These are phyloP conservation scores for Tolypocladium pustulatum DNA, from an alignment of 2,329 filamentous ascomycete genomes.

Conservation along the genomic window DNA sequence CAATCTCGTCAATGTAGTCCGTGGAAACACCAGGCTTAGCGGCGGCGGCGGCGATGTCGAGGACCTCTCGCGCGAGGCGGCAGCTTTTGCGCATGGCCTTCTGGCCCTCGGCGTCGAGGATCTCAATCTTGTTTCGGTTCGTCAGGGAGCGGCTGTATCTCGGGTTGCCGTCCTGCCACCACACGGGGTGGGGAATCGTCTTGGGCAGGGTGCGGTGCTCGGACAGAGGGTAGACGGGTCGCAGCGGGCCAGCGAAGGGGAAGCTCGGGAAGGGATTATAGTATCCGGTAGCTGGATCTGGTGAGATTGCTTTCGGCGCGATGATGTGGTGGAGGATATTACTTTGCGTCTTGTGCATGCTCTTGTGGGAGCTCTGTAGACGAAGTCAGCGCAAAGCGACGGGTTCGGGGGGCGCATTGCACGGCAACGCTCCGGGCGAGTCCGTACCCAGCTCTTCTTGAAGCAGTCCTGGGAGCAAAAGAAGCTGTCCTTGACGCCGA, in stretches of 20 bases:
- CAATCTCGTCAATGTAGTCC: constrained; percentile 87
- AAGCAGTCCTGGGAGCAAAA: constrained; percentile 99
- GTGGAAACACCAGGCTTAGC: constrained; percentile 88
- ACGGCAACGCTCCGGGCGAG: neutral
- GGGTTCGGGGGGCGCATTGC: no score
- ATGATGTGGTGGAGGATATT: constrained; percentile 65
- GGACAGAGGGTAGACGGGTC: constrained; percentile 82
- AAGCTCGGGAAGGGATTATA: constrained; percentile 92
- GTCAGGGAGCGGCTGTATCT: constrained; percentile 49
- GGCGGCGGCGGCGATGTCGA: constrained; percentile 81
- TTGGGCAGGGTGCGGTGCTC: constrained; percentile 62
- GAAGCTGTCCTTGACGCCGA: constrained; percentile 78
- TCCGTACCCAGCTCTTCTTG: constrained; percentile 89
- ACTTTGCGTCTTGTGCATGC: constrained; percentile 58
- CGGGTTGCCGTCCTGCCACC: constrained; percentile 72
- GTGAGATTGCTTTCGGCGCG: constrained; percentile 75
- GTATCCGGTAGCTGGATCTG: constrained; percentile 77
- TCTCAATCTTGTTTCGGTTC: constrained; percentile 70
- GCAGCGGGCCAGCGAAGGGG: constrained; percentile 67
- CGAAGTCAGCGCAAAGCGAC: constrained; percentile 6
- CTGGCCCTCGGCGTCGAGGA: constrained; percentile 69
- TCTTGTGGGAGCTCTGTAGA: constrained; percentile 67
- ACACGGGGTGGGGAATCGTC: constrained; percentile 76
- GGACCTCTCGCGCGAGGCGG: constrained; percentile 73
- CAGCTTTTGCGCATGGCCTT: constrained; percentile 92